Base-by-base conservation (phyloP, 495 filamentous ascomycete genomes). In the Hypoxylon perforatum region DNA sequence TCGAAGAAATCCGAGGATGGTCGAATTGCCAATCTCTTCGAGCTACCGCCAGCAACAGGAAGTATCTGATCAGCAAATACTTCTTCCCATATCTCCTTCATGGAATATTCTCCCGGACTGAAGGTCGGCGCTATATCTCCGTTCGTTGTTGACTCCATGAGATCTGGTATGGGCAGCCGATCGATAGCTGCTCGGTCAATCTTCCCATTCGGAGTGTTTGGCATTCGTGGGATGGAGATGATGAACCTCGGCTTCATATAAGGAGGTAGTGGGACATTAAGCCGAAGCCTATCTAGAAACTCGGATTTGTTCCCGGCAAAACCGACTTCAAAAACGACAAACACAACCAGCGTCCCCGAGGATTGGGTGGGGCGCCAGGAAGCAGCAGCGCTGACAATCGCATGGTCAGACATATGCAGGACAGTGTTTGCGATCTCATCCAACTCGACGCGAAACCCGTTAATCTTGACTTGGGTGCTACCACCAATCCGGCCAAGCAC, bases 391-490 rank as follows among this genome's bases (percentile, higher is more conserved):
- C 8, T 41, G 1, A 67, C 11, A 8, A 66, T 18, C 1, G 12
- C 22, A 42, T 61, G 6, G 25, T 35, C 7, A 9, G 63, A 35
- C 2, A 33, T 36, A 1, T 45, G 38, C 4, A 82, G 67, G 2
- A 67, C 74, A 57, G 56, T 67, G 47, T 65, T 52, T 23, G 79
- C 79, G 41, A 84, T 65, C 39, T 84, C 81, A 3, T 63, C 70
- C 2, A 82, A 62, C n/a, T 84, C 78, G 12, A 84, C 52, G 3
- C 81, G 76, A 17, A 83, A 69, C 4, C 81, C 81, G 0, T 74
- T 69, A 22, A 84, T 69, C 41, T 44, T 44, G n/a, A 60, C 72
- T 39, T 81, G 80, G 7, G 53, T 74, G 54, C 83, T 79, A 4
- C 79, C 78, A 0, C 55, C 70, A 0, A 84, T 67, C 0, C 84